A percentile compares a stretch with the other conserved stretches of the same genome.
These are phyloP conservation scores for Fusarium sp. DNA, from an alignment of 2,329 filamentous ascomycete species.

Conservation along the genomic window DNA sequence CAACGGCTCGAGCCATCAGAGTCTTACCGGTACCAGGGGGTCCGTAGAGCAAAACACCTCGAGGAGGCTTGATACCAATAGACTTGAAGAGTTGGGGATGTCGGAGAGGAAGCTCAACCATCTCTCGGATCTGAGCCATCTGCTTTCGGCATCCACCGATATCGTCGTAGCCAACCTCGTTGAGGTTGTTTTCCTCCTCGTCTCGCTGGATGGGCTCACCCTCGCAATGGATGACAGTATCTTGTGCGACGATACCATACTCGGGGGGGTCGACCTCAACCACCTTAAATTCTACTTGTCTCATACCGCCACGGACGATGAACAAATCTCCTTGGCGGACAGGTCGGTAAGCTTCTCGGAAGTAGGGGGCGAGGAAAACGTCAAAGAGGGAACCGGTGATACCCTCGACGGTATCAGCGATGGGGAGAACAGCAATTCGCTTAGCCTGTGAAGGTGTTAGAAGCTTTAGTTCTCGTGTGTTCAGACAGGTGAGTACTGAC, in stretches of 20 bases:
- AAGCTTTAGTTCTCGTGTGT: neutral
- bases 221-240: constrained; percentile 99
- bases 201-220: constrained; percentile 92
- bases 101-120: constrained; percentile 95
- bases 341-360: constrained; percentile 98
- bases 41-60: constrained; percentile 95
- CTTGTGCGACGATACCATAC: constrained; percentile 98
- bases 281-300: constrained; percentile 99
- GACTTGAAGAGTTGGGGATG: constrained; percentile 99
- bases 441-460: constrained; percentile 75
- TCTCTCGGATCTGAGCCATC: constrained; percentile 99
- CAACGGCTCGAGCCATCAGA: constrained; percentile 96
- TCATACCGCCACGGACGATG: constrained; percentile 97
- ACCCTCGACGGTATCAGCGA: constrained; percentile 97
- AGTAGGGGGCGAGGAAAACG: constrained; percentile 98
- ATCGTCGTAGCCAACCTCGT: constrained; percentile 98
- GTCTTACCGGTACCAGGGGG: constrained; percentile 99
- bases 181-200: constrained; percentile 98
- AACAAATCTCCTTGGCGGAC: constrained; percentile 98
- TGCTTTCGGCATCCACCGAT: constrained; percentile 99
- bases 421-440: constrained; percentile 97
- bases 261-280: constrained; percentile 98
- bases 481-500: constrained; percentile 65
- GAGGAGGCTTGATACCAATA: constrained; percentile 99
- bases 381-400: constrained; percentile 98